These are phyloP conservation scores for Tympanopsis confertula DNA, from an alignment of 2,329 filamentous ascomycete species.

Conservation along the genomic window DNA sequence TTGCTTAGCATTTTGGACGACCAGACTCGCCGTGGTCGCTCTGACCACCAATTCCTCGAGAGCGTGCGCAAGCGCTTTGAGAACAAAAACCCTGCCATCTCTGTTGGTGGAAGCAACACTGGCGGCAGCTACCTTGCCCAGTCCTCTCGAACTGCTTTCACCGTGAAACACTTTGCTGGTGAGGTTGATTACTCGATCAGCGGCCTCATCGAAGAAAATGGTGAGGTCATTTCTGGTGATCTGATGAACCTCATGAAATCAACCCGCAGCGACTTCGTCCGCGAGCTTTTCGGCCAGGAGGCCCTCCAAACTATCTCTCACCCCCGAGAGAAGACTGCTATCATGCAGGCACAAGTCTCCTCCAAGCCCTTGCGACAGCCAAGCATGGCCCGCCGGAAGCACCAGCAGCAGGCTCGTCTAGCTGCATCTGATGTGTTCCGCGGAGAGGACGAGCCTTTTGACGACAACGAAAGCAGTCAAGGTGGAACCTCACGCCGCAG, in stretches of 20 bases:
- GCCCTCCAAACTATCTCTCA: slow-evolving; percentile 87
- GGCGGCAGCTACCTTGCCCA: slow-evolving; percentile 80
- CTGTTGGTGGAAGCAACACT: slow-evolving; percentile 63
- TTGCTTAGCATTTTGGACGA: slow-evolving; percentile 90
- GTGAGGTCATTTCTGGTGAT: slow-evolving; percentile 89
- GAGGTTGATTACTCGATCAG: slow-evolving; percentile 89
- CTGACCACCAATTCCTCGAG: slow-evolving; percentile 81
- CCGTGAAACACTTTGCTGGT: slow-evolving; percentile 87
- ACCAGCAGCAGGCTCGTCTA: slow-evolving; percentile 2
- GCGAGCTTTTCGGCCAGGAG: slow-evolving; percentile 89
- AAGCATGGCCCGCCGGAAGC: slow-evolving; percentile 78
- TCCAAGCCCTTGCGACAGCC: slow-evolving; percentile 88
- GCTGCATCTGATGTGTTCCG: slow-evolving; percentile 21
- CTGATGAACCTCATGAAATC: slow-evolving; percentile 85
- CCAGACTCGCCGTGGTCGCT: slow-evolving; percentile 79
- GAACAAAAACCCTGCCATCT: slow-evolving; percentile 83
- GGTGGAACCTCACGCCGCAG: no score
- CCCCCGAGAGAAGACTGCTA: slow-evolving; percentile 76
- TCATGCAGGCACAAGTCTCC: slow-evolving; percentile 92
- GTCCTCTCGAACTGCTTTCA: slow-evolving; percentile 71
- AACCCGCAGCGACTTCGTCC: slow-evolving; percentile 79
- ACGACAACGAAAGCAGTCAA: not conserved
- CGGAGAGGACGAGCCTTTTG: not conserved
- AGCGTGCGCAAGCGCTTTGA: slow-evolving; percentile 87
- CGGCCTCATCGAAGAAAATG: slow-evolving; percentile 85